These are phyloP conservation scores for Vanrija humicola DNA, from an alignment of 1,284 basidiomycete genomes.

Conservation along the genomic window DNA sequence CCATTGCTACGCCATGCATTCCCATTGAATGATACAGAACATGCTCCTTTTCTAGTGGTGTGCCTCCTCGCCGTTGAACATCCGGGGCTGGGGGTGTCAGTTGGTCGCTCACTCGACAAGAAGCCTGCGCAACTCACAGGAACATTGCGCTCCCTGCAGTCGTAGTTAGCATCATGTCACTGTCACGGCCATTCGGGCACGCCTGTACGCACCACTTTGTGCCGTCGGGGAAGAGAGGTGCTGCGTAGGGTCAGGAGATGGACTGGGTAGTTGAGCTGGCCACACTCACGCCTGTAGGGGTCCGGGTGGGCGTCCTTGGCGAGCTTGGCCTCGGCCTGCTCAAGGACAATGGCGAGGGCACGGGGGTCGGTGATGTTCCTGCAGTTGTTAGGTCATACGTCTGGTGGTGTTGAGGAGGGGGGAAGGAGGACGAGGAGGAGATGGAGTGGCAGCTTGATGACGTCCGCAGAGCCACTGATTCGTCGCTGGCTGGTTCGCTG, in stretches of 20 bases:
- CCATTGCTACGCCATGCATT: constrained; percentile 7
- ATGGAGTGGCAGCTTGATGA: too few relatives aligned
- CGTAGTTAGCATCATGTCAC: background rate
- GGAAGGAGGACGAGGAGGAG: too few relatives aligned
- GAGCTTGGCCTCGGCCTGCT: constrained; percentile 74
- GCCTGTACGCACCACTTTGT: constrained; percentile 70
- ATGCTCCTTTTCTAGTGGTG: constrained; percentile 20
- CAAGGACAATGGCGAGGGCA: constrained; percentile 71
- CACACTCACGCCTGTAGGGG: constrained; percentile 75
- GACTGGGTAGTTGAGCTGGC: constrained; percentile 21
- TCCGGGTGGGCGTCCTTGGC: constrained; percentile 73
- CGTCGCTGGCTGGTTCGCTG: too few relatives aligned
- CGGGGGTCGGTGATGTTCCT: constrained; percentile 85
- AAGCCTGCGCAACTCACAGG: constrained; percentile 37
- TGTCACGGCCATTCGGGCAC: too few relatives aligned
- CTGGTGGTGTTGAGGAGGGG: background rate
- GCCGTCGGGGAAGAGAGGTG: constrained; percentile 71
- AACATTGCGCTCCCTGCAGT: constrained; percentile 49
- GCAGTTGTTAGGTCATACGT: background rate
- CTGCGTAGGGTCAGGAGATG: constrained; percentile 50
- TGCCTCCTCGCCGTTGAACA: constrained; percentile 42
- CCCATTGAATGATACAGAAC: constrained; percentile 9
- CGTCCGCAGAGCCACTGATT: too few relatives aligned
- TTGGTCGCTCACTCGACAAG: background rate
- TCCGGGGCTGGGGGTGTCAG: constrained; percentile 33